Evolutionary conservation across 768 basidiomycete genomes (phyloP).

Genomic region (Hericium rajendrae): DNA sequence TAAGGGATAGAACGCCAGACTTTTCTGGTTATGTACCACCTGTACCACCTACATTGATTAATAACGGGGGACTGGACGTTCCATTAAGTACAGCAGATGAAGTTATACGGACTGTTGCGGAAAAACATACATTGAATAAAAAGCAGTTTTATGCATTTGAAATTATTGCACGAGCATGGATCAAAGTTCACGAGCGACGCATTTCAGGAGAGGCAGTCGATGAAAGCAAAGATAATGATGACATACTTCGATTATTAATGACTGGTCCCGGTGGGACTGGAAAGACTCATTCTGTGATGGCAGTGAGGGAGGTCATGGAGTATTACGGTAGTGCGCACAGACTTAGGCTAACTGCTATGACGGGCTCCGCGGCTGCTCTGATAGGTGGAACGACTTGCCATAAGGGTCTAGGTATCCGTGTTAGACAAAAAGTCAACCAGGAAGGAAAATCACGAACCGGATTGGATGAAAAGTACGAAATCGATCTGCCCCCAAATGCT

Average conservation of each 20-base stretch:
- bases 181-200: too few relatives aligned
- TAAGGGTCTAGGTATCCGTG: constrained; percentile 12
- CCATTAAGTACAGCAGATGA: too few relatives aligned
- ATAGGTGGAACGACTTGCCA: constrained; percentile 24
- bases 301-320: constrained; percentile 17
- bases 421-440: constrained; percentile 8
- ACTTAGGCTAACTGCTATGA: constrained; percentile 21
- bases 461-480: constrained; percentile 1
- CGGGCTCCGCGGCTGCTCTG: constrained; percentile 22
- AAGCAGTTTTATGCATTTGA: too few relatives aligned
- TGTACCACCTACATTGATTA: too few relatives aligned
- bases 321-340: neutral
- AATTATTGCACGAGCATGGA: too few relatives aligned
- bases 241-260: constrained; percentile 16
- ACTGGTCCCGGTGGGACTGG: constrained; percentile 26
- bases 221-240: too few relatives aligned
- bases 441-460: constrained; percentile 12
- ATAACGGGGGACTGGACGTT: too few relatives aligned
- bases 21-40: too few relatives aligned
- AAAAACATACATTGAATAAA: too few relatives aligned
- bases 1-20: too few relatives aligned
- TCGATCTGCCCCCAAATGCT: constrained; percentile 21
- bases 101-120: too few relatives aligned
- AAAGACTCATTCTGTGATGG: constrained; percentile 23
- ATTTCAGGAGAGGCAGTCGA: too few relatives aligned